phyloP scores from a whole-genome alignment of 2,329 filamentous ascomycete species.

The Zymoseptoria passerinii region DNA sequence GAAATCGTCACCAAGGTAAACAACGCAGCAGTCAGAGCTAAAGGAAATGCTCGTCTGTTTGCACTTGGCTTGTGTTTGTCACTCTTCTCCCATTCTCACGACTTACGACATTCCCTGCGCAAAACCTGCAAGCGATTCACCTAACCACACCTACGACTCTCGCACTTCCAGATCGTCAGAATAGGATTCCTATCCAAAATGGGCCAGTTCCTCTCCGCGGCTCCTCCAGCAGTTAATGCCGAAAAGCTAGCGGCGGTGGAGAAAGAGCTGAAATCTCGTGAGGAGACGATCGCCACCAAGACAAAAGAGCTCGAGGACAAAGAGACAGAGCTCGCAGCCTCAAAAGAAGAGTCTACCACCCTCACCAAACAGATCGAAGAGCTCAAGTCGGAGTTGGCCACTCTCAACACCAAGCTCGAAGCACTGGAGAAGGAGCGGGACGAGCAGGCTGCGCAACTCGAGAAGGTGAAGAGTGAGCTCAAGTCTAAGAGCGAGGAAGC shows the following conservation, averaged over 20 bases:
- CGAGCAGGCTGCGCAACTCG: slow-evolving; percentile 1
- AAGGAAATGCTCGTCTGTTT: neutral
- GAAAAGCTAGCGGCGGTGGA: slow-evolving; percentile 16
- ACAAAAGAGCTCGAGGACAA: slow-evolving; percentile 12
- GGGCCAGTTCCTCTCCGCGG: slow-evolving; percentile 11
- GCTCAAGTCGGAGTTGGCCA: slow-evolving; percentile 3
- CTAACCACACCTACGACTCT: neutral
- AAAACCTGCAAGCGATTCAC: neutral
- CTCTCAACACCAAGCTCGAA: slow-evolving; percentile 4
- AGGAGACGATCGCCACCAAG: slow-evolving; percentile 10
- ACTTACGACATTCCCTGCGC: neutral
- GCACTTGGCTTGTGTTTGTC: neutral
- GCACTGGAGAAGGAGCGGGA: slow-evolving; percentile 3
- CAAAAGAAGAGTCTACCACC: slow-evolving; percentile 1
- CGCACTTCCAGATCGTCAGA: neutral
- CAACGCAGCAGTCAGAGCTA: neutral
- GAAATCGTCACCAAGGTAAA: neutral
- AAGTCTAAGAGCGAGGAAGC: slow-evolving; percentile 2
- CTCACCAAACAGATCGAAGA: slow-evolving; percentile 3
- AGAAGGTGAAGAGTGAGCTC: slow-evolving; percentile 3
- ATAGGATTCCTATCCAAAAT: slow-evolving; percentile 4
- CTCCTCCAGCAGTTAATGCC: slow-evolving; percentile 11
- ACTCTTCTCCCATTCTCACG: neutral
- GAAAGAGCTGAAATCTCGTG: slow-evolving; percentile 12
- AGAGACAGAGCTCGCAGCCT: slow-evolving; percentile 7